phyloP scores from a whole-genome alignment of 805 yeast genomes.

The Kluyveromyces wickerhamii region DNA sequence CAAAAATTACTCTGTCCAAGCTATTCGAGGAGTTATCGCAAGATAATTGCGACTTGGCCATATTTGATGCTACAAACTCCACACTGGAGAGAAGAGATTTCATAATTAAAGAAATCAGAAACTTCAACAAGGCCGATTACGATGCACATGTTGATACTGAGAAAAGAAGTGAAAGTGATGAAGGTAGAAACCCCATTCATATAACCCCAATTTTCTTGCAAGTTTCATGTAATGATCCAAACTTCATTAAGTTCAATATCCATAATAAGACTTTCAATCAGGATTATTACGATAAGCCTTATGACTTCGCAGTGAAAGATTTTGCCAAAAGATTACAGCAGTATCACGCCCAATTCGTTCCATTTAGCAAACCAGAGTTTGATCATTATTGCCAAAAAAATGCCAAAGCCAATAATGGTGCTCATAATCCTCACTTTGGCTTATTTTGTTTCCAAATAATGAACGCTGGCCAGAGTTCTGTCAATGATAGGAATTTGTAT shows the following conservation, averaged over 20 bases:
- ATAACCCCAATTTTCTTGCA: conserved; percentile 49
- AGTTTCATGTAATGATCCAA: conserved; percentile 47
- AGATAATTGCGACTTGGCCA: conserved; percentile 42
- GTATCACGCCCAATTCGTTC: conserved; percentile 33
- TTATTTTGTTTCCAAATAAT: conserved; percentile 17
- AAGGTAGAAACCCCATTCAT: conserved; percentile 10
- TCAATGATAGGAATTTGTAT: conserved; percentile 8
- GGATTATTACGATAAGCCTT: conserved; percentile 49
- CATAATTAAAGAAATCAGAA: conserved; percentile 19
- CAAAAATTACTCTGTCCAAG: conserved; percentile 42
- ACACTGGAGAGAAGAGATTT: conserved; percentile 36
- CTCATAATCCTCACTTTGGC: conserved; percentile 9
- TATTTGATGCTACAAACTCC: conserved; percentile 56
- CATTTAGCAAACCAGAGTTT: conserved; percentile 21
- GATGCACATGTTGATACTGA: conserved; percentile 3
- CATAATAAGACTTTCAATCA: conserved; percentile 54
- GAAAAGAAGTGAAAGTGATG: neutral
- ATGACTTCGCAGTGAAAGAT: conserved; percentile 47
- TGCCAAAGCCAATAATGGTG: conserved; percentile 8
- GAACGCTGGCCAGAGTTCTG: conserved; percentile 15
- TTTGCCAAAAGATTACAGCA: conserved; percentile 48
- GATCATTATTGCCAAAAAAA: conserved; percentile 9
- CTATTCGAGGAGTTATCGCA: conserved; percentile 36
- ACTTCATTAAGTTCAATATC: conserved; percentile 50
- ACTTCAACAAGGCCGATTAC: conserved; percentile 12